Base-by-base conservation (phyloP, 1,284 basidiomycete genomes). In the Grifola frondosa region DNA sequence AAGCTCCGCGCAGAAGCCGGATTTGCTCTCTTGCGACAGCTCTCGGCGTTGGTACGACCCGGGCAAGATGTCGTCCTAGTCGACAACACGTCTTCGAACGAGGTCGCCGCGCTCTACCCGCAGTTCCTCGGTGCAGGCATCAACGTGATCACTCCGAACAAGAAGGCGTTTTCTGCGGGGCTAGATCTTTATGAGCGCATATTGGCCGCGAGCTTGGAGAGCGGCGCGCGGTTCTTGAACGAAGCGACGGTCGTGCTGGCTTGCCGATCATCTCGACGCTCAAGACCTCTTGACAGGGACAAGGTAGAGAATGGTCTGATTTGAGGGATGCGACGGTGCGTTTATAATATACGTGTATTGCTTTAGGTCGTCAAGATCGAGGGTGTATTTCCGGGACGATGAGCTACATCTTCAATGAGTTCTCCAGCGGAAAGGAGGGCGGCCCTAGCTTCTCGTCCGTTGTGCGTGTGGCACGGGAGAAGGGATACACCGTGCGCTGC, bases 331-430 rank as follows among this genome's bases (percentile, higher is more conserved):
- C 4, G 20, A 30, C 17, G 20, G 32, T 15, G 22, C 11, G 13
- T 48, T 30, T 34, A 17, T 6, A 6, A 21, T 24, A 6, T 12
- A 30, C 21, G 24, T 13, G 22, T 2, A 15, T 21, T 41, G 30
- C 6, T 6, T 3, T 10, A 90, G 88, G 69, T 91, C 48, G 68
- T 71, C 48, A 89, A 85, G 68, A 87, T 91, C 50, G 88, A 91
- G 64, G 88, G 88, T 29, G 91, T 96, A 30, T 87, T 96, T 93
- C 89, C 7, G 96, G 96, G 4, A 99, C 96, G 1, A 83, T 99
- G 73, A 92, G 88, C 62, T 99, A 99, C 73, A 98, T 99, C 69
- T 99, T 99, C 78, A 99, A 99, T 71, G 86, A 94, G 55, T 99
- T 94, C 65, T 92, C 88, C 5, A 81, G 77, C 1, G 78, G 78